Evolutionary conservation across 1,284 basidiomycete genomes (phyloP).

Genomic region (Rhodotorula sp.): DNA sequence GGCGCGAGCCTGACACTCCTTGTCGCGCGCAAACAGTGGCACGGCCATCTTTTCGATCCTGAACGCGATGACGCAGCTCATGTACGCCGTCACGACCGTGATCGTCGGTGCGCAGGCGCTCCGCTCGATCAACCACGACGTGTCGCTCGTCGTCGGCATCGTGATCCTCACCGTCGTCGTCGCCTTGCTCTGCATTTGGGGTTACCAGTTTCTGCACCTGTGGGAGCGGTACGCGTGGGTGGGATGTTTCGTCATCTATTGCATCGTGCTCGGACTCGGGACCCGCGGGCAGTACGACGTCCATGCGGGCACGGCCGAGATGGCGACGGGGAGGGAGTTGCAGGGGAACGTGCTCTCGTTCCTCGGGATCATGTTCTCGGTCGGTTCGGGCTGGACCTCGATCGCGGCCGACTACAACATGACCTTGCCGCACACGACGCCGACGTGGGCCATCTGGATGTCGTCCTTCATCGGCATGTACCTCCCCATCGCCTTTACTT

Average conservation of each 20-base stretch:
- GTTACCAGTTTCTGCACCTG: conserved; percentile 53
- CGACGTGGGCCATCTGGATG: conserved; percentile 39
- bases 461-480: conserved; percentile 61
- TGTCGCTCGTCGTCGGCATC: conserved; percentile 52
- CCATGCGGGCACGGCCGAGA: conserved; percentile 53
- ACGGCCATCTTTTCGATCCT: conserved; percentile 58
- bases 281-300: conserved; percentile 57
- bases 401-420: conserved; percentile 40
- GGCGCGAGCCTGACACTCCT: neutral
- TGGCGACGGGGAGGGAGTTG: conserved; percentile 55
- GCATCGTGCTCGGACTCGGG: conserved; percentile 57
- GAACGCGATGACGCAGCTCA: conserved; percentile 54
- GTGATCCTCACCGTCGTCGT: conserved; percentile 51
- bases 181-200: conserved; percentile 51
- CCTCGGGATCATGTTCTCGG: conserved; percentile 48
- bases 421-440: conserved; percentile 34
- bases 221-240: conserved; percentile 67
- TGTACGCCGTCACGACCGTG: conserved; percentile 26
- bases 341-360: conserved; percentile 56
- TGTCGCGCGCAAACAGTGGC: conserved; percentile 1
- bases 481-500: conserved; percentile 59
- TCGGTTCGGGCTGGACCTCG: conserved; percentile 26
- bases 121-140: conserved; percentile 49
- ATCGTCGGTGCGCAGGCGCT: conserved; percentile 53
- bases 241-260: conserved; percentile 56